Percentiles rank a stretch among this genome's conserved stretches.
Conservation (phyloP, 306 rosid species). For the Prunus campanulata region DNA sequence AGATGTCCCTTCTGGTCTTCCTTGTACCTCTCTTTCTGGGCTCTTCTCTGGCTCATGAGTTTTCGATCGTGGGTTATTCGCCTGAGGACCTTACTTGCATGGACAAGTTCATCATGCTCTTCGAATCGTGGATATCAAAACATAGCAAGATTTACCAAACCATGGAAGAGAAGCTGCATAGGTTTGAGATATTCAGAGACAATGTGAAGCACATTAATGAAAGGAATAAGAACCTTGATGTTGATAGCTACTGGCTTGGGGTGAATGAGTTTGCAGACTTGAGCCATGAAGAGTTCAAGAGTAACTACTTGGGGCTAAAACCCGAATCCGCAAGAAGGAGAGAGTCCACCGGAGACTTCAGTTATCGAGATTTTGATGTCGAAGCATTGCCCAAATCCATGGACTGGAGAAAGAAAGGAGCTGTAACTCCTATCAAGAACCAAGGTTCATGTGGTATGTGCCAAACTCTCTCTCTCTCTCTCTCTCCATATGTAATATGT, state of each 20-base stretch:
- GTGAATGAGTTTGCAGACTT: slow-evolving; percentile 53
- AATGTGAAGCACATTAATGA: slow-evolving; percentile 56
- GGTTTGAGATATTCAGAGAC: slow-evolving; percentile 44
- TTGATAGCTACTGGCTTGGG: slow-evolving; percentile 46
- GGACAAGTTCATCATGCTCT: slow-evolving; percentile 40
- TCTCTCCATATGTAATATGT: neutral
- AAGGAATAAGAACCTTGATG: slow-evolving; percentile 37
- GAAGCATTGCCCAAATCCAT: slow-evolving; percentile 44
- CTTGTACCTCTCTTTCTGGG: slow-evolving; percentile 24
- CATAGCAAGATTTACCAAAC: slow-evolving; percentile 39
- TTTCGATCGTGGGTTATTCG: slow-evolving; percentile 43
- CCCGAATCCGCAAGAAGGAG: slow-evolving; percentile 21
- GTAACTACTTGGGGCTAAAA: slow-evolving; percentile 40
- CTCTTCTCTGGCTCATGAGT: slow-evolving; percentile 30
- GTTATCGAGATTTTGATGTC: slow-evolving; percentile 27
- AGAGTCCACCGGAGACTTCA: slow-evolving; percentile 24
- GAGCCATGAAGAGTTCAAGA: slow-evolving; percentile 55
- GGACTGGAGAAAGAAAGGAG: slow-evolving; percentile 57
- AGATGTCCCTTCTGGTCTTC: slow-evolving; percentile 26
- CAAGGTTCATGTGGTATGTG: slow-evolving; percentile 52
- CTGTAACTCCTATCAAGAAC: slow-evolving; percentile 48
- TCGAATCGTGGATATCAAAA: slow-evolving; percentile 41
- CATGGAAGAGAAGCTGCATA: slow-evolving; percentile 45
- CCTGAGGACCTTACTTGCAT: slow-evolving; percentile 43
- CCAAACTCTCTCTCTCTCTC: slow-evolving; percentile 5